Evolutionary conservation across 1,139 yeast genomes (phyloP), one percentile per base, ranked within the genome.

Genomic region (Arxiozyma telluris): DNA sequence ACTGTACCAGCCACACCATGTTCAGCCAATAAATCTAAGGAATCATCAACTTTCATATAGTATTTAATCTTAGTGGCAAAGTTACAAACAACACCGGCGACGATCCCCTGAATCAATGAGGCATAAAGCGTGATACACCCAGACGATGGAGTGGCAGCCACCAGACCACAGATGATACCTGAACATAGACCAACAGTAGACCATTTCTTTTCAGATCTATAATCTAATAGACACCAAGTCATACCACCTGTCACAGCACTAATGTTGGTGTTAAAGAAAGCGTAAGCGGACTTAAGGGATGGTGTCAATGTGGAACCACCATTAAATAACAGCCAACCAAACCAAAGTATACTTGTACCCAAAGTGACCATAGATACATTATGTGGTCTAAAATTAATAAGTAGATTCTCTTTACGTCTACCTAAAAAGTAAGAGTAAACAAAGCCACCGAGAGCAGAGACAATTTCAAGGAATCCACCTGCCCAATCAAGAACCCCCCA

Each of bases 401-500:
- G 80, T 57, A 87, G 76, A 61, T 87, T 85, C 66, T 87, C 93
- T 64, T 84, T 84, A 67, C 97, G 78, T 64, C 87, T 81, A 11
- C 97, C 96, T 54, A 90, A 75, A 56, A 87, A 89, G 56, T 83
- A 81, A 18, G 94, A 84, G 63, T 86, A 86, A 11, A 87, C 96
- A 64, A 91, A 83, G 1, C 96, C 97, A 46, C 90, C 87, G 25
- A 89, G 86, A 61, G 98, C 98, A 38, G 95, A 83, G 42, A 89
- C 79, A 54, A 93, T 88, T 70, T 93, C 98, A 46, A 93, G 96
- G 1, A 97, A 96, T 0, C 98, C 98, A 44, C 98, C 98, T 39
- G 98, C 98, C 70, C 89, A 93, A 69, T 93, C 98, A 55, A 91
- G 76, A 1, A 85, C 98, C 21, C 96, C 96, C 80, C 96, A 91